These are phyloP conservation scores for Cutaneotrichosporon sp. DNA, from an alignment of 1,284 basidiomycete species.

Conservation along the genomic window DNA sequence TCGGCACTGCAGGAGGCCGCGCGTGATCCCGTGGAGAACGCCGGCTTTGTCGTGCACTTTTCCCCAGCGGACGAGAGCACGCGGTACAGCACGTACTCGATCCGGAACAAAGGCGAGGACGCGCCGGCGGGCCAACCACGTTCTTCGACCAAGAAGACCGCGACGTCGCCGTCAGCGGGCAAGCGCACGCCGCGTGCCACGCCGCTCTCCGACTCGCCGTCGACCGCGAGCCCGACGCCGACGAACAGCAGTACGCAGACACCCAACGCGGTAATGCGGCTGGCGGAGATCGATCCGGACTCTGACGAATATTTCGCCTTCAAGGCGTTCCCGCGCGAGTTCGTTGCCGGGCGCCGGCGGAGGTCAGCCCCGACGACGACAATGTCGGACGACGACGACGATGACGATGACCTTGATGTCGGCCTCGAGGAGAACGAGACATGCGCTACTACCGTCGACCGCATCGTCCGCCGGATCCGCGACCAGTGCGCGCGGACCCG, in stretches of 20 bases:
- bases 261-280: conserved; percentile 9
- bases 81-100: conserved; percentile 73
- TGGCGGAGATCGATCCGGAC: conserved; percentile 21
- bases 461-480: conserved; percentile 65
- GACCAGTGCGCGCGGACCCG: conserved; percentile 61
- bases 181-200: too few species aligned
- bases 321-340: conserved; percentile 50
- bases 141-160: not conserved
- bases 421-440: conserved; percentile 61
- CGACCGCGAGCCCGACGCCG: too few species aligned
- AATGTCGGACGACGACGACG: conserved; percentile 8
- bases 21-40: conserved; percentile 76
- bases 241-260: not conserved
- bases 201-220: too few species aligned
- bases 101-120: conserved; percentile 55
- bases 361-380: too few species aligned
- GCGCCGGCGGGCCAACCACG: too few species aligned
- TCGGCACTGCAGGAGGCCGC: conserved; percentile 85
- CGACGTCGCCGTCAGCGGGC: not conserved
- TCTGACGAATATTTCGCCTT: conserved; percentile 48
- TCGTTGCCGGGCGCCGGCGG: conserved; percentile 12
- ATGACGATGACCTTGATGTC: conserved; percentile 31
- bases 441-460: conserved; percentile 68
- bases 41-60: conserved; percentile 75
- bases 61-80: conserved; percentile 60